Evolutionary conservation across 2,329 filamentous ascomycete genomes (phyloP).

Genomic region (Ophiostoma montium): DNA sequence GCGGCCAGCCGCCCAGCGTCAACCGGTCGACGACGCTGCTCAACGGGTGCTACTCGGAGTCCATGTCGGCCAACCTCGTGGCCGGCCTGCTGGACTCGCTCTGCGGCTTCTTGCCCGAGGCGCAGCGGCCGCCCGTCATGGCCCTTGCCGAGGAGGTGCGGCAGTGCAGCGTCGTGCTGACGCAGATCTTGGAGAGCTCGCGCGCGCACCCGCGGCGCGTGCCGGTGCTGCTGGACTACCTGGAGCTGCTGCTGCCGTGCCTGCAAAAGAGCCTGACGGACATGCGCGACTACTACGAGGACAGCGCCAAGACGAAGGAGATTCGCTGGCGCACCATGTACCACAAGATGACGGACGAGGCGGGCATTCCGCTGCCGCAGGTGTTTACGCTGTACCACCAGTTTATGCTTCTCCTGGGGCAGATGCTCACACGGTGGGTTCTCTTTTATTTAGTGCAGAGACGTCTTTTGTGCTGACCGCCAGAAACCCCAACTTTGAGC

Average conservation of each 20-base stretch:
- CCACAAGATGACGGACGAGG: conserved; percentile 38
- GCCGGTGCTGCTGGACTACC: conserved; percentile 37
- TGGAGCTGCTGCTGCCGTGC: conserved; percentile 42
- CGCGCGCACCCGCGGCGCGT: conserved; percentile 36
- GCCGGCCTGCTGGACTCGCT: conserved; percentile 34
- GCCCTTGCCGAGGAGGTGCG: conserved; percentile 34
- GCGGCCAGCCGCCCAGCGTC: not conserved
- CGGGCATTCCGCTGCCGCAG: conserved; percentile 33
- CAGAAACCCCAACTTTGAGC: conserved; percentile 42
- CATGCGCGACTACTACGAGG: conserved; percentile 37
- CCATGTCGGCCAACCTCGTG: conserved; percentile 35
- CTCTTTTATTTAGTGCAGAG: too few species aligned
- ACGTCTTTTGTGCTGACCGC: too few species aligned
- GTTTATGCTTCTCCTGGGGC: conserved; percentile 34
- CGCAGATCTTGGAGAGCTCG: conserved; percentile 39
- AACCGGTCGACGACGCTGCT: conserved; percentile 24
- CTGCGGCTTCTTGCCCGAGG: conserved; percentile 28
- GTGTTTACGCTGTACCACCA: conserved; percentile 43
- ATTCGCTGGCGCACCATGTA: conserved; percentile 46
- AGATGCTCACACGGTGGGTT: conserved; percentile 26
- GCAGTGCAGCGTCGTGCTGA: conserved; percentile 30
- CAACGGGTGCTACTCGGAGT: conserved; percentile 39
- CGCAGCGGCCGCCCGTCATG: conserved; percentile 32
- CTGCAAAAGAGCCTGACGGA: conserved; percentile 37
- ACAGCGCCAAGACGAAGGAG: conserved; percentile 31